Evolutionary conservation across 1,139 yeast genomes (phyloP), one percentile per base, ranked within the genome.

Genomic region (Hansenula lynferdii): DNA sequence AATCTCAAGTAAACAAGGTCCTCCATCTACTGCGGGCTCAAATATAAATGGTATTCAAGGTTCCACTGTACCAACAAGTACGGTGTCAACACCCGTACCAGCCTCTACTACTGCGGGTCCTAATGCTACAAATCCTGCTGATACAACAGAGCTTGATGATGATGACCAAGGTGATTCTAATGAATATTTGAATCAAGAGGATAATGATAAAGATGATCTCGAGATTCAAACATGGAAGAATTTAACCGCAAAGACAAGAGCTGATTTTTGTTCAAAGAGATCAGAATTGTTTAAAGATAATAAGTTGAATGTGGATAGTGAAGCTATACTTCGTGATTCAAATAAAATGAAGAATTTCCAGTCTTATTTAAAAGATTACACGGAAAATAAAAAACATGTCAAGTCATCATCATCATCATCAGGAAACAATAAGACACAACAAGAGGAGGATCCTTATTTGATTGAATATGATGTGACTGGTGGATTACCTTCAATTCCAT

Each of bases 381-480:
- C 43, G 26, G 52, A 36, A 56, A 58, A 42, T 41, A 57, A 43
- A 53, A 48, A 27, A 51, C 46, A 44, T 10, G 38, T 47, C 38
- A 47, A 39, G 18, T 39, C 42, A 3, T 34, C 48, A 3, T 36
- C 28, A n/a, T 39, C 47, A 26, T 40, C 24, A 41, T 61, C 70
- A 0, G 67, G 68, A 9, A 24, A 24, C n/a, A 24, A n/a, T 40
- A 24, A 17, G 10, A 61, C 66, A 18, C 37, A 29, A 8, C 30
- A 38, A 17, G 51, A 52, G 15, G 57, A 50, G 12, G 61, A 61
- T 25, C 53, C 56, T 4, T 83, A 84, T 49, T 62, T 89, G 36
- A 67, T 85, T 31, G 97, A 92, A 56, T 92, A 90, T 58, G 96
- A 90, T 50, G 76, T 85, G 3, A 68, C 78, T 3, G 89, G 95